Base-by-base conservation (phyloP, 2,329 filamentous ascomycete genomes). In the Rhytidhysteron rufulum region DNA sequence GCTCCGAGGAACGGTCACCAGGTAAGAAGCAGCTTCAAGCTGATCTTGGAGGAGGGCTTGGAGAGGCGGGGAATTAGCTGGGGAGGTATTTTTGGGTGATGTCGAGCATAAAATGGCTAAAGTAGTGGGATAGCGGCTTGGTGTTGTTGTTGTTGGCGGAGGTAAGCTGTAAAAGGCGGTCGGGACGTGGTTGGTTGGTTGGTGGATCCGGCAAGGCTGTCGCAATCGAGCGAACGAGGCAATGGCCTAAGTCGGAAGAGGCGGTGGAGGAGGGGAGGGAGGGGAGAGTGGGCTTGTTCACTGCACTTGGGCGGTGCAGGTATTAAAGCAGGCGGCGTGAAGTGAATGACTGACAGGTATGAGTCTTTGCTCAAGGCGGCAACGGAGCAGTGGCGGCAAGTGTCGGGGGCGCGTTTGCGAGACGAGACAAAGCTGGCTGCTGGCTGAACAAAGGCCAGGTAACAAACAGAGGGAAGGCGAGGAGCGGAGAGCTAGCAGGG, bases 161-260 rank as follows among this genome's bases (percentile, higher is more conserved):
- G n/a, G n/a, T n/a, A n/a, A n/a, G n/a, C n/a, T n/a, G 25, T 13
- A 37, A 39, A 36, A 22, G 32, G 35, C 34, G 44, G 42, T 37
- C 15, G 22, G 30, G 16, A 36, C 15, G 47, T 46, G 48, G 42
- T 42, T 40, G 46, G 45, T 37, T 37, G 44, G 42, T 32, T 47
- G 46, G 45, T 37, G 35, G 44, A 42, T 32, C 45, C 41, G 48
- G 47, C 49, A 45, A 44, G 46, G 50, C 48, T 42, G 50, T 55
- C 51, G 55, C 53, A 42, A 54, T 53, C 52, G 53, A 53, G 54
- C 45, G 24, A 53, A 55, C 54, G 54, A 57, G 52, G 50, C 50
- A 54, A 55, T 17, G 40, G 43, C 43, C 43, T 42, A 40, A 47
- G 47, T 42, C 41, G 43, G 45, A 37, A 48, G 35, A 42, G 43